Base-by-base conservation (phyloP, 805 yeast genomes). In the Hermanozyma aechmeae region DNA sequence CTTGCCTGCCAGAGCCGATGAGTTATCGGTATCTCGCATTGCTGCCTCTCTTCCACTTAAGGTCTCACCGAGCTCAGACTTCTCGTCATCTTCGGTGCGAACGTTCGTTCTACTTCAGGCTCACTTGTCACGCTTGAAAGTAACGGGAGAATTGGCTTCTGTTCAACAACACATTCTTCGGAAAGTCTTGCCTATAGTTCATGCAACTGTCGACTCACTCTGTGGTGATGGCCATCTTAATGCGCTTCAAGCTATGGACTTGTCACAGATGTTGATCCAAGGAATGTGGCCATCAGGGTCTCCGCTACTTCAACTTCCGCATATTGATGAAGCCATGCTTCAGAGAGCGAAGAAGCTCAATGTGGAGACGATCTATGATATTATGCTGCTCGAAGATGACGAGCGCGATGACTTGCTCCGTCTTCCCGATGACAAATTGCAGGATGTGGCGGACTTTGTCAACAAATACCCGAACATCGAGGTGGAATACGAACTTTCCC, bases 401-500 rank as follows among this genome's bases (percentile, higher is more conserved):
- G 83, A 50, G 33, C 60, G 89, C 31, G 76, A 71, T 29, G 65
- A 66, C 10, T 56, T 87, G 2, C 57, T 89, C 35, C 73, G 71
- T 13, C 56, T 78, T 37, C 53, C 61, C 8, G 72, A 69, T 2
- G 50, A 49, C 3, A 58, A 73, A 35, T 55, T 87, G 42, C 60
- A 65, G 23, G 65, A 63, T 15, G 86, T 89, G 28, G 96, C 96
- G 0, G 73, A 73, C 12, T 92, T 89, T 61, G 94, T 86, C 30
- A 92, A 92, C 53, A 73, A 70, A 37, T 92, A 81, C 51, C 98
- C 98, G 10, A 82, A 81, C 46, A 62, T 92, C 31, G 96, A 89
- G 37, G 45, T 79, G 8, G 58, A 70, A 3, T 78, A 74, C 43
- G 62, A 66, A 19, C 29, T 80, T 4, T 70, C 66, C 13, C 39